Evolutionary conservation across 1,284 basidiomycete genomes (phyloP).

Genomic region (Moniliophthora roreri): DNA sequence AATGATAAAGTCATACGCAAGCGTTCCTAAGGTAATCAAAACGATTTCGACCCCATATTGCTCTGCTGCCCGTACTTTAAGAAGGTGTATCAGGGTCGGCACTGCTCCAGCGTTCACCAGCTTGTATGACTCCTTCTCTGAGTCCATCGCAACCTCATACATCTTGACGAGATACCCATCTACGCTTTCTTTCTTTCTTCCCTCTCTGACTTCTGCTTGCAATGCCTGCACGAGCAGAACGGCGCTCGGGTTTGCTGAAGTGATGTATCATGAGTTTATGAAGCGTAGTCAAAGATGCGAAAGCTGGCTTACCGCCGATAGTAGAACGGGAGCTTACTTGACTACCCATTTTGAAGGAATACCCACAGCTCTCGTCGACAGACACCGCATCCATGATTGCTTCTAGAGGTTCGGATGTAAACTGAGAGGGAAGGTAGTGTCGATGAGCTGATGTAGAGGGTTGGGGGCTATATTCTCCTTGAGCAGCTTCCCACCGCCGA

Average conservation of each 20-base stretch:
- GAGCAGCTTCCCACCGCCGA: constrained; percentile 2
- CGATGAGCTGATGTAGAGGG: not conserved
- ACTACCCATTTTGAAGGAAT: not conserved
- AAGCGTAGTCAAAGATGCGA: not conserved
- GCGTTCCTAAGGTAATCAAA: constrained; percentile 21
- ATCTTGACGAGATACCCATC: constrained; percentile 23
- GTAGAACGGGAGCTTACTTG: not conserved
- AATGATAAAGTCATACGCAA: constrained; percentile 19
- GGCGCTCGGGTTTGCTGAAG: constrained; percentile 14
- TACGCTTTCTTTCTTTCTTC: constrained; percentile 21
- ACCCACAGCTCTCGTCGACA: too few relatives aligned
- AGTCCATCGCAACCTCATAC: constrained; percentile 17
- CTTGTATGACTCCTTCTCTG: constrained; percentile 23
- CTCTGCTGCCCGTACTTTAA: constrained; percentile 24
- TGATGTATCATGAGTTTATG: not conserved
- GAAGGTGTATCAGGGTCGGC: constrained; percentile 21
- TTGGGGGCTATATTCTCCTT: not conserved
- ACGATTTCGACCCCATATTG: constrained; percentile 22
- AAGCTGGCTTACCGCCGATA: not conserved
- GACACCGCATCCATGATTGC: too few relatives aligned
- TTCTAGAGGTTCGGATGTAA: too few relatives aligned
- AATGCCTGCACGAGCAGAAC: constrained; percentile 25
- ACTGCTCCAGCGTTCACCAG: constrained; percentile 25
- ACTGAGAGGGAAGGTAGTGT: not conserved
- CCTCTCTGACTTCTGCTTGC: constrained; percentile 22